These are phyloP conservation scores for Nemania serpens DNA, from an alignment of 2,329 filamentous ascomycete genomes.

Conservation along the genomic window DNA sequence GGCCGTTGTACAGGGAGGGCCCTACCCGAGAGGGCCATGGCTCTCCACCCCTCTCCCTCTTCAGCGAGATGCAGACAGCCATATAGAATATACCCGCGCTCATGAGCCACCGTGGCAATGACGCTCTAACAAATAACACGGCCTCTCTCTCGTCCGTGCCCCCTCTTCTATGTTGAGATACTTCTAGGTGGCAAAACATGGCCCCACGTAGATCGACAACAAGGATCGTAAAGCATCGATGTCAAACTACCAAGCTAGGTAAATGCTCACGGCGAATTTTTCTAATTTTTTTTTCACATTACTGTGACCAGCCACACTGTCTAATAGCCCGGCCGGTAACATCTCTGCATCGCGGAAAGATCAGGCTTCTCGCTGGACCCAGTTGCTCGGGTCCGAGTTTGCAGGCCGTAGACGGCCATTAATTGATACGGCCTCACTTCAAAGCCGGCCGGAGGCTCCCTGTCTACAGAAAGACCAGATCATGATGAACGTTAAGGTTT, in stretches of 20 bases:
- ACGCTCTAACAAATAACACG: slow-evolving; percentile 11
- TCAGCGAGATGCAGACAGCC: slow-evolving; percentile 31
- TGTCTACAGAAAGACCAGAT: too few species aligned
- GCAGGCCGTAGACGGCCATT: neutral
- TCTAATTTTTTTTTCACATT: too few species aligned
- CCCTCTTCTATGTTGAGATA: too few species aligned
- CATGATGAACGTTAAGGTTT: too few species aligned
- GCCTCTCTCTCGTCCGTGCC: slow-evolving; percentile 20
- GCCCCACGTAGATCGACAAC: slow-evolving; percentile 33
- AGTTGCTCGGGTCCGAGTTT: slow-evolving; percentile 26
- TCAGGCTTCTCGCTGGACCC: slow-evolving; percentile 21
- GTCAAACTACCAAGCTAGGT: slow-evolving; percentile 1
- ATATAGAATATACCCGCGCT: slow-evolving; percentile 15
- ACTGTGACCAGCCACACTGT: slow-evolving; percentile 4
- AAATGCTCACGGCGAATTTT: neutral
- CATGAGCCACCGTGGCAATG: slow-evolving; percentile 27
- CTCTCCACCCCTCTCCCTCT: slow-evolving; percentile 20
- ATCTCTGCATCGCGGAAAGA: slow-evolving; percentile 24
- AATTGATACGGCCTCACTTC: slow-evolving; percentile 6
- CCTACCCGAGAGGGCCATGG: slow-evolving; percentile 34
- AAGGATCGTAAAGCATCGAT: slow-evolving; percentile 29
- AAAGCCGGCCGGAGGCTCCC: slow-evolving; percentile 22
- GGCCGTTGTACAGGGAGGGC: slow-evolving; percentile 35
- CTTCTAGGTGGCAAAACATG: slow-evolving; percentile 30
- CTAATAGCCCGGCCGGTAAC: neutral